phyloP scores from a whole-genome alignment of 108 stramenopile species.

The Discostella stelligeroides region DNA sequence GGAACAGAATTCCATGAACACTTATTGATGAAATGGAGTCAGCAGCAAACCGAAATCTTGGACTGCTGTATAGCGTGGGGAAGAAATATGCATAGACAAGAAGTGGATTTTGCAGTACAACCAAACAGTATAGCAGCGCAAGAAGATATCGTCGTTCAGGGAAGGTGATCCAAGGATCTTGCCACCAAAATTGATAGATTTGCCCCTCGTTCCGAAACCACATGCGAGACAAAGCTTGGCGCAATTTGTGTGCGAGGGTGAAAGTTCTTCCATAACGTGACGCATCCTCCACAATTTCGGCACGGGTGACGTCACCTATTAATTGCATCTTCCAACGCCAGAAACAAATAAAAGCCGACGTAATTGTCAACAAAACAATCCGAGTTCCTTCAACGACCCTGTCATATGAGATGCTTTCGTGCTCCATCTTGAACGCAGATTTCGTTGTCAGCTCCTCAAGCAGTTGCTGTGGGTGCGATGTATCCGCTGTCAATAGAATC shows the following conservation, averaged over 20 bases:
- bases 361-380: conserved; percentile 50
- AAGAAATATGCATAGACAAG: conserved; percentile 57
- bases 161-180: conserved; percentile 75
- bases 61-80: conserved; percentile 49
- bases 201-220: conserved; percentile 29
- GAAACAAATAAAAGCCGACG: conserved; percentile 56
- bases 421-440: conserved; percentile 54
- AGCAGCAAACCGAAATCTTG: conserved; percentile 51
- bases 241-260: conserved; percentile 1
- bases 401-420: conserved; percentile 53
- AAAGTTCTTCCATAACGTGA: conserved; percentile 8
- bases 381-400: conserved; percentile 51
- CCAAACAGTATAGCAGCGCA: conserved; percentile 58
- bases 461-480: conserved; percentile 31
- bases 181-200: conserved; percentile 61
- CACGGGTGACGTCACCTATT: conserved; percentile 20
- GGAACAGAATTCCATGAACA: conserved; percentile 67
- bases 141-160: conserved; percentile 80
- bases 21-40: conserved; percentile 73
- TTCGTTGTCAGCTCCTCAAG: conserved; percentile 54
- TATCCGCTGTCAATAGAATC: conserved; percentile 38
- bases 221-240: conserved; percentile 17
- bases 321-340: conserved; percentile 66
- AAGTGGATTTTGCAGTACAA: conserved; percentile 77
- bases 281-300: neutral